Evolutionary conservation across 495 filamentous ascomycete genomes (phyloP).

Genomic region (Talaromyces ruber): DNA sequence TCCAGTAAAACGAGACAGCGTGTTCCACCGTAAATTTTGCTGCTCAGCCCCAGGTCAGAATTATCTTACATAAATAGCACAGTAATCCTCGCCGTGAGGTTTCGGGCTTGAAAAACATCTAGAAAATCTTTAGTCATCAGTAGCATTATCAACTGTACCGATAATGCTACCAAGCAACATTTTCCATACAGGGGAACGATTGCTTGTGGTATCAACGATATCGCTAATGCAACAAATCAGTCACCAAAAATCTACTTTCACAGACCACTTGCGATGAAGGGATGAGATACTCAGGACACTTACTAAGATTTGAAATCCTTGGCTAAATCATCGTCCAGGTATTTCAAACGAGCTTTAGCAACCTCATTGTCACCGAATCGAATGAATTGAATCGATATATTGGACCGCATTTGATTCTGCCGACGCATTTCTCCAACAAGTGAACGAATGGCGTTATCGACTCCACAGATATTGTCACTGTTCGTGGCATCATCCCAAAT

Average conservation of each 20-base stretch:
- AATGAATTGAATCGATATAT: not conserved
- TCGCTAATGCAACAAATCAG: not conserved
- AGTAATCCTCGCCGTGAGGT: not conserved
- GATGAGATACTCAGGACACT: not conserved
- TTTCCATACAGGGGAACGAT: not conserved
- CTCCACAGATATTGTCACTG: not conserved
- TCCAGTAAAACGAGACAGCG: not conserved
- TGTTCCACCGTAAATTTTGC: not conserved
- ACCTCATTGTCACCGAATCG: not conserved
- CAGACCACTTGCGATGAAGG: not conserved
- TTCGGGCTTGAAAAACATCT: not conserved
- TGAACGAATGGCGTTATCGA: not conserved
- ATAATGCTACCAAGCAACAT: not conserved
- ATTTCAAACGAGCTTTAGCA: not conserved
- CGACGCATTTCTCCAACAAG: not conserved
- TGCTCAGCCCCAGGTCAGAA: not conserved
- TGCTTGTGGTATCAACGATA: not conserved
- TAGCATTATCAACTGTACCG: not conserved
- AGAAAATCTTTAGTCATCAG: not conserved
- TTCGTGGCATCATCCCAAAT: not conserved
- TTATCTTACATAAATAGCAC: not conserved
- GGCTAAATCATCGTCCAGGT: not conserved
- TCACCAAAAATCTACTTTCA: not conserved
- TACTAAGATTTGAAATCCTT: not conserved
- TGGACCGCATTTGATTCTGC: not conserved